These are phyloP conservation scores for Vanderwaltozyma verrucispora DNA, from an alignment of 805 yeast genomes.

Conservation along the genomic window DNA sequence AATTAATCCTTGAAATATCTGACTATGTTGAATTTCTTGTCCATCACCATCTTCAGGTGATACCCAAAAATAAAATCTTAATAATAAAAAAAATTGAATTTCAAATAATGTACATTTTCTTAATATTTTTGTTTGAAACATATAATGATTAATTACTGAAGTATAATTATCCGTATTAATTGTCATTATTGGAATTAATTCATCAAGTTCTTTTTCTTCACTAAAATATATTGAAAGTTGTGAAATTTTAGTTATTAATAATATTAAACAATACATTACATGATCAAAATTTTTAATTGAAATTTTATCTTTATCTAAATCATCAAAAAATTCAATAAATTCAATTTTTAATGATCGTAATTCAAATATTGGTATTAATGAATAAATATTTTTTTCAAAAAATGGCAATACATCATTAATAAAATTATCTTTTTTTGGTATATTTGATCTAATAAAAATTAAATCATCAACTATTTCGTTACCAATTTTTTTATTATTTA, in stretches of 20 bases:
- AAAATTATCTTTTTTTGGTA: conserved; percentile 13
- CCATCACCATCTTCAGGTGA: conserved; percentile 29
- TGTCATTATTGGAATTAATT: conserved; percentile 4
- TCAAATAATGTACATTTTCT: conserved; percentile 23
- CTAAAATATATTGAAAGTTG: conserved; percentile 19
- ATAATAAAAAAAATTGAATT: conserved; percentile 18
- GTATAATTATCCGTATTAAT: conserved; percentile 17
- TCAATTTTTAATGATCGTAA: conserved; percentile 10
- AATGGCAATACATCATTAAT: conserved; percentile 14
- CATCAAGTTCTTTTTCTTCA: conserved; percentile 1
- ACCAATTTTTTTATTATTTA: background rate
- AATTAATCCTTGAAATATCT: conserved; percentile 21
- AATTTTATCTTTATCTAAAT: conserved; percentile 5
- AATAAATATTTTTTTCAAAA: conserved; percentile 13
- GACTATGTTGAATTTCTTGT: conserved; percentile 19
- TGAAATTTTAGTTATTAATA: conserved; percentile 17
- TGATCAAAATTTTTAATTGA: conserved; percentile 17
- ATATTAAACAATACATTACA: conserved; percentile 14
- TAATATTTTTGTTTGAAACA: conserved; percentile 17
- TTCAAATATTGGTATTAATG: conserved; percentile 20
- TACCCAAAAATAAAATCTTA: conserved; percentile 26
- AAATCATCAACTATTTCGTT: conserved; percentile 1
- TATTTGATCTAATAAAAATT: conserved; percentile 5
- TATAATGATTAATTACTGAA: conserved; percentile 16
- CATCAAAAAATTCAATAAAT: conserved; percentile 10